phyloP scores from a whole-genome alignment of 495 filamentous ascomycete species.

The Patellaria atrata region DNA sequence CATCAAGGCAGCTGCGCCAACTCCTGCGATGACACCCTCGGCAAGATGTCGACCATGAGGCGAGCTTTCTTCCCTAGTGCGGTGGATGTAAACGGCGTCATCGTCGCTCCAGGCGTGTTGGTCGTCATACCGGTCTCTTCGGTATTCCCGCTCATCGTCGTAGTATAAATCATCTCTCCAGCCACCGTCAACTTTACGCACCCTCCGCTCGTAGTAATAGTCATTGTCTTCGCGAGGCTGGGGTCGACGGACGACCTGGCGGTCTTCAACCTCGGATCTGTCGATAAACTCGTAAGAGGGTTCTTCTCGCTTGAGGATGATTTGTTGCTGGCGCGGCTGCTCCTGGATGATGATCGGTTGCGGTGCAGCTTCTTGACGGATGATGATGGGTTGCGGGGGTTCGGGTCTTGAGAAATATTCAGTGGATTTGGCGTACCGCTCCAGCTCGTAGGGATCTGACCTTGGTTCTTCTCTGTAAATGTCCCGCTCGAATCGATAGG shows the following conservation, averaged over 20 bases:
- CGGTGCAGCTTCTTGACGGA: constrained; percentile 41
- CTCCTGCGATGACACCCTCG: constrained; percentile 69
- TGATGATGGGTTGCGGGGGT: constrained; percentile 52
- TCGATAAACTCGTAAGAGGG: constrained; percentile 55
- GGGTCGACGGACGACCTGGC: constrained; percentile 28
- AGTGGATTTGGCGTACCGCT: constrained; percentile 49
- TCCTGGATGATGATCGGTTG: constrained; percentile 65
- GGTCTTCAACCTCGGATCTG: constrained; percentile 41
- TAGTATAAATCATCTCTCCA: constrained; percentile 23
- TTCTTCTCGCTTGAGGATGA: constrained; percentile 46
- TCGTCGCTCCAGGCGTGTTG: constrained; percentile 41
- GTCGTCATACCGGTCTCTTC: constrained; percentile 38
- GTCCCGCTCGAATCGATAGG: constrained; percentile 25
- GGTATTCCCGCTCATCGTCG: constrained; percentile 37
- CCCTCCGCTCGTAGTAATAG: constrained; percentile 51
- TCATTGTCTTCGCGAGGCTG: constrained; percentile 39
- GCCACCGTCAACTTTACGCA: constrained; percentile 33
- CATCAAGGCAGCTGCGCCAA: constrained; percentile 60
- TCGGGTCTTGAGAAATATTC: constrained; percentile 50
- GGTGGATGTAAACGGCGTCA: constrained; percentile 44
- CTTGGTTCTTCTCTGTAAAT: constrained; percentile 15
- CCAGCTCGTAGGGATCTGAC: constrained; percentile 32
- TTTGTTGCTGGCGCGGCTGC: constrained; percentile 45
- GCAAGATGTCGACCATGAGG: constrained; percentile 71
- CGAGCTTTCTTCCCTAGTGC: constrained; percentile 43